Evolutionary conservation across 2,329 filamentous ascomycete genomes (phyloP).

Genomic region (Samsoniella hepiali): DNA sequence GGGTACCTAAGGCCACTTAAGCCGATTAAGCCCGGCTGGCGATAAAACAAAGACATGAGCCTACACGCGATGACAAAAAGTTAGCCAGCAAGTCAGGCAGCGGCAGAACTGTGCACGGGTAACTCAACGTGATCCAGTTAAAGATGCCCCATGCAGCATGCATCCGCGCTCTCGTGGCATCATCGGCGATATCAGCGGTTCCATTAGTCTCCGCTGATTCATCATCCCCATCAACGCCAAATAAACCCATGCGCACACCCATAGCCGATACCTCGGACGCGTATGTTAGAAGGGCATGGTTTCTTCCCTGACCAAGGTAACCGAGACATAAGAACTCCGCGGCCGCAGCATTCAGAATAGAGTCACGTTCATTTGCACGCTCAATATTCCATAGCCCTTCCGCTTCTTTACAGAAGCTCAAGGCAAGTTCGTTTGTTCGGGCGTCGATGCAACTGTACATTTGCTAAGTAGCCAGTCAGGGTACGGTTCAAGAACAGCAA

Average conservation of each 20-base stretch:
- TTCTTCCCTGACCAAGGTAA: slow-evolving; percentile 33
- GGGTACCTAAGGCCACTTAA: slow-evolving; percentile 19
- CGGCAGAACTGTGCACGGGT: background rate
- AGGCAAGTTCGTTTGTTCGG: slow-evolving; percentile 20
- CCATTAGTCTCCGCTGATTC: slow-evolving; percentile 3
- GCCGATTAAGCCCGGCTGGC: slow-evolving; percentile 30
- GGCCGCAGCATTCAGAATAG: slow-evolving; percentile 30
- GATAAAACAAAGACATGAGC: slow-evolving; percentile 31
- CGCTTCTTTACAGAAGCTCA: slow-evolving; percentile 28
- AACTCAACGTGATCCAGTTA: slow-evolving; percentile 38
- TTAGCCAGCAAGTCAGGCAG: background rate
- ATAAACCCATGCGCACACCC: slow-evolving; percentile 31
- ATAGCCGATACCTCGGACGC: slow-evolving; percentile 29
- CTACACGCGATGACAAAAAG: slow-evolving; percentile 20
- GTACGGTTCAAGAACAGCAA: background rate
- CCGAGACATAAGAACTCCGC: slow-evolving; percentile 34
- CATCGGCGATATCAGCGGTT: background rate
- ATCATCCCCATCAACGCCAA: slow-evolving; percentile 22
- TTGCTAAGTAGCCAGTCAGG: slow-evolving; percentile 27
- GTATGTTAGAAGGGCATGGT: slow-evolving; percentile 33
- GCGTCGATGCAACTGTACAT: slow-evolving; percentile 34
- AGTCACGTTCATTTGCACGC: slow-evolving; percentile 21
- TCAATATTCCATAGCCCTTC: slow-evolving; percentile 27
- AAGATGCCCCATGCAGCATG: slow-evolving; percentile 33
- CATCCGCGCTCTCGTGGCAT: slow-evolving; percentile 18